These are phyloP conservation scores for Sclerotinia spermophila DNA, from an alignment of 2,329 filamentous ascomycete genomes.

Conservation along the genomic window DNA sequence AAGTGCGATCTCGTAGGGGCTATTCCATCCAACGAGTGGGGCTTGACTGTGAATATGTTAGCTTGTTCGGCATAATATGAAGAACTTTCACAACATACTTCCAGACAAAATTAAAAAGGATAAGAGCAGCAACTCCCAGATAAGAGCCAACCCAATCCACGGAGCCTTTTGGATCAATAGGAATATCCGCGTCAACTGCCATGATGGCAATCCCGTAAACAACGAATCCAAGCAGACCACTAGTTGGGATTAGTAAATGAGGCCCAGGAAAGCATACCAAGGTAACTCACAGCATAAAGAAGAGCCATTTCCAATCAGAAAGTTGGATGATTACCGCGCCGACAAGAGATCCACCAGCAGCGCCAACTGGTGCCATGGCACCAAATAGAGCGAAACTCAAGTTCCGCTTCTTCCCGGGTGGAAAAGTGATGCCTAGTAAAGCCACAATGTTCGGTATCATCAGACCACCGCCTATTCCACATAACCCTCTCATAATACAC, in stretches of 20 bases:
- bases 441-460: conserved; percentile 51
- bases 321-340: conserved; percentile 39
- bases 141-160: conserved; percentile 42
- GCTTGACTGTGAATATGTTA: conserved; percentile 24
- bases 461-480: conserved; percentile 47
- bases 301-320: conserved; percentile 42
- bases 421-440: conserved; percentile 45
- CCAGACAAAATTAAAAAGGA: conserved; percentile 50
- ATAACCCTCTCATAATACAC: conserved; percentile 44
- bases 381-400: conserved; percentile 45
- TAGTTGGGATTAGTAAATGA: background rate
- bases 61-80: background rate
- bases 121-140: conserved; percentile 41
- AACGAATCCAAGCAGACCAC: conserved; percentile 8
- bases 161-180: conserved; percentile 36
- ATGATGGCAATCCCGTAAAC: conserved; percentile 11
- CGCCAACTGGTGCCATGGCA: conserved; percentile 45
- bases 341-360: conserved; percentile 41
- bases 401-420: conserved; percentile 45
- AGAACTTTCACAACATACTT: conserved; percentile 39
- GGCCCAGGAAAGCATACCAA: background rate
- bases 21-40: conserved; percentile 27
- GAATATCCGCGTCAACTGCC: conserved; percentile 7
- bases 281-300: conserved; percentile 37
- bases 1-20: conserved; percentile 22